These are phyloP conservation scores for Tricholoma matsutake DNA, from an alignment of 768 basidiomycete genomes.

Conservation along the genomic window DNA sequence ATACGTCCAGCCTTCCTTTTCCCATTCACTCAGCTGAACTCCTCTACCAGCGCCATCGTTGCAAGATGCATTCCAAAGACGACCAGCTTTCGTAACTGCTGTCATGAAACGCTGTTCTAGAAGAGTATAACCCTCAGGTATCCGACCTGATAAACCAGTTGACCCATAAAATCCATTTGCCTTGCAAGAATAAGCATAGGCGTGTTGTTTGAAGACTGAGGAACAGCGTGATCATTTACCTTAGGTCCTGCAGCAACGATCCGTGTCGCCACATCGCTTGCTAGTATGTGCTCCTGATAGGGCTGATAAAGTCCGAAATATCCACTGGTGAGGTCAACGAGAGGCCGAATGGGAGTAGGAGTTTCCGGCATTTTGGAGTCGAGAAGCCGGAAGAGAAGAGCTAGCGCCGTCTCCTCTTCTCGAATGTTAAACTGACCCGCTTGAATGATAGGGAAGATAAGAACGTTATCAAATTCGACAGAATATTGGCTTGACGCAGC, in stretches of 20 bases:
- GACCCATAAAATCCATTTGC: constrained; percentile 97
- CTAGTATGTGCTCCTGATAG: constrained; percentile 73
- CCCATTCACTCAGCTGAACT: constrained; percentile 85
- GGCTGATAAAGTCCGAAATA: constrained; percentile 87
- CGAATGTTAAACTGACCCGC: constrained; percentile 83
- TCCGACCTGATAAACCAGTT: constrained; percentile 83
- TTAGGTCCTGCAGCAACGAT: constrained; percentile 87
- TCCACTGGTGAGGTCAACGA: constrained; percentile 86
- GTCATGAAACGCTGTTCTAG: constrained; percentile 82
- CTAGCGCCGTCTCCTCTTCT: constrained; percentile 74
- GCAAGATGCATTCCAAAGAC: constrained; percentile 30
- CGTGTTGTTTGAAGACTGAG: not conserved
- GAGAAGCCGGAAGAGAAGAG: constrained; percentile 45
- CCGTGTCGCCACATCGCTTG: constrained; percentile 53
- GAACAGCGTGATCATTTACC: constrained; percentile 40
- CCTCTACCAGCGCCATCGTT: constrained; percentile 34
- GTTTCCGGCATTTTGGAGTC: not conserved
- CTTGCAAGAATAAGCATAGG: constrained; percentile 34
- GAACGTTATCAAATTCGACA: constrained; percentile 35
- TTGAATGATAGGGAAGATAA: constrained; percentile 83
- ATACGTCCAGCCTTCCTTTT: constrained; percentile 90
- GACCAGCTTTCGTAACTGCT: constrained; percentile 50
- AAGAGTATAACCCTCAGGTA: constrained; percentile 93
- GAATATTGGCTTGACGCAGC: not conserved
- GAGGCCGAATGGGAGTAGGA: constrained; percentile 35